Base-by-base conservation (phyloP, 805 yeast genomes). In the Sporopachydermia lactativora region DNA sequence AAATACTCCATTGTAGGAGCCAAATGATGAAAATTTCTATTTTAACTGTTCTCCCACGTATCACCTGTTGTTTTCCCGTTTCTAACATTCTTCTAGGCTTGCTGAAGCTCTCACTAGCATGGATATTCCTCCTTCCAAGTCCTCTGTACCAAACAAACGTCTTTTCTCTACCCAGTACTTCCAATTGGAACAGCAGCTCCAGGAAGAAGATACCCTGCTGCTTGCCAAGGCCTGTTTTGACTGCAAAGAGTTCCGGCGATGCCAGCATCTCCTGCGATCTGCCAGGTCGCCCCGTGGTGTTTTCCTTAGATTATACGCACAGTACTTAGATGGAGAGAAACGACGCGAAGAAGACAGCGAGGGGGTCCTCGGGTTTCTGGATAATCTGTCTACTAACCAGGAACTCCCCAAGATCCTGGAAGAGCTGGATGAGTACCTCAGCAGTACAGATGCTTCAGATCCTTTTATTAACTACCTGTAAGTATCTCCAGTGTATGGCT, bases 221-320 rank as follows among this genome's bases (percentile, higher is more conserved):
- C 61, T 84, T 18, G 96, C 89, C 1, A 73, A 75, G 41, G 57
- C 81, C 0, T 77, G 81, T 52, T 84, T 89, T 63, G 80, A 75
- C 51, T 75, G 84, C 52, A 77, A 81, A 50, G 97, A 92, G 58
- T 89, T 78, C 53, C 89, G 79, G 43, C 61, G 97, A 18, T 81
- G 88, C 42, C 74, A 81, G 3, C 63, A 66, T 48, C 67, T 66
- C 11, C 60, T 92, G 43, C 65, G 65, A 42, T 65, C 66, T 13
- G 64, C 76, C 0, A 65, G 68, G 39, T 72, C 77, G 3, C 34
- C 40, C 15, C 49, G 47, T 19, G 42, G 49, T 3, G 39, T 47
- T 18, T 92, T 88, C 52, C 57, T 86, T 28, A 62, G 74, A 38
- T 60, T 82, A 6, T 89, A 88, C 54, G 64, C 95, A 8, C 62